Percentiles rank a stretch among this genome's conserved stretches.
phyloP scores from a whole-genome alignment of 2,329 filamentous ascomycete species.

The Pyricularia grisea region DNA sequence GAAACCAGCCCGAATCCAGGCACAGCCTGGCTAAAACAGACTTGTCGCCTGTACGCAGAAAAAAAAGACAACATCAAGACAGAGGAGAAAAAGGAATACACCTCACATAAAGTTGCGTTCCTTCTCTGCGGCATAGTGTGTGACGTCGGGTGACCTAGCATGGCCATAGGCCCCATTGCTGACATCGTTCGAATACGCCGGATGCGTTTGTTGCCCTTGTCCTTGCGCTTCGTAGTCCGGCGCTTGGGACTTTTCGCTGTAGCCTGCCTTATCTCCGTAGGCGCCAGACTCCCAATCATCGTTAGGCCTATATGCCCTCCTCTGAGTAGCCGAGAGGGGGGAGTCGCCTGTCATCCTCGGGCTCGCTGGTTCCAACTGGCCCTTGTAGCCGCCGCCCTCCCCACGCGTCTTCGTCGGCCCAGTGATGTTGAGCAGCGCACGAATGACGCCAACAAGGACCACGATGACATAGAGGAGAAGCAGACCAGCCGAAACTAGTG shows the following conservation, averaged over 20 bases:
- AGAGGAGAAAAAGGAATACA: background rate
- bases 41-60: background rate
- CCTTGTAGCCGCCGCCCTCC: background rate
- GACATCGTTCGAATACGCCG: background rate
- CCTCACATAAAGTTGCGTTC: background rate
- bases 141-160: background rate
- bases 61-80: background rate
- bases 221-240: background rate
- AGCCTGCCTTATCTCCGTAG: background rate
- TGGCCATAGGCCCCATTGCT: background rate
- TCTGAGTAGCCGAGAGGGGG: background rate
- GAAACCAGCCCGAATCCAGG: background rate
- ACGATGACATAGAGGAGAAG: slow-evolving; percentile 64
- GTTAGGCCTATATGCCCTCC: background rate
- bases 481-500: slow-evolving; percentile 67
- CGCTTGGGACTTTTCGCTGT: background rate
- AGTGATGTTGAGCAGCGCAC: slow-evolving; percentile 5
- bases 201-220: background rate
- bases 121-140: background rate
- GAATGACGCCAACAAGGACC: slow-evolving; percentile 47
- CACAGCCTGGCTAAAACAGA: background rate
- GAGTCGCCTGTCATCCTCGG: background rate
- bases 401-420: background rate
- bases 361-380: background rate
- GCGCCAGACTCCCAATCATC: background rate